A percentile compares a stretch with the other conserved stretches of the same genome.
Conservation (phyloP, 1,284 basidiomycete species). For the Gomphus sp. region DNA sequence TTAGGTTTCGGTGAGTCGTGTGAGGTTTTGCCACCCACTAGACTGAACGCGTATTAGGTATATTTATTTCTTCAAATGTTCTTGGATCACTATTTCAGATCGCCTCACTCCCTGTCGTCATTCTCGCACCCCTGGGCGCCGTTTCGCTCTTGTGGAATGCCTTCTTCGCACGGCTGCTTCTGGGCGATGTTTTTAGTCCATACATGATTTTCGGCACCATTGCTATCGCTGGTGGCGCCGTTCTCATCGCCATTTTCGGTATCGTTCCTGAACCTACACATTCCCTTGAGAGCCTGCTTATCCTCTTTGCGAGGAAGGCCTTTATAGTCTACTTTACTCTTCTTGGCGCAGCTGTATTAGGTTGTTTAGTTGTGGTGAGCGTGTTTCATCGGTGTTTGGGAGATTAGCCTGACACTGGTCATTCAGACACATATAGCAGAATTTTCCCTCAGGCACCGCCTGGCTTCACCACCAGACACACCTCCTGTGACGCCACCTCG, state of each 20-base stretch:
- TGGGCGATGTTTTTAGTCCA: constrained; percentile 80
- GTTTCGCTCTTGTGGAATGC: constrained; percentile 94
- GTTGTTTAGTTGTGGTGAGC: constrained; percentile 59
- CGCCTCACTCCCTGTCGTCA: constrained; percentile 86
- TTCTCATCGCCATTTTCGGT: constrained; percentile 87
- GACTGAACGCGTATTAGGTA: constrained; percentile 25
- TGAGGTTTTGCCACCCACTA: background rate
- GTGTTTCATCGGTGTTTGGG: background rate
- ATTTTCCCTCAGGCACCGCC: constrained; percentile 27
- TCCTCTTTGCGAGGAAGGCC: constrained; percentile 67
- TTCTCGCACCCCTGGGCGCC: constrained; percentile 88
- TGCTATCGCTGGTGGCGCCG: constrained; percentile 83
- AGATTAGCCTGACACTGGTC: background rate
- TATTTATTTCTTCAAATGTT: constrained; percentile 85
- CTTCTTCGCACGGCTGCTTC: constrained; percentile 78
- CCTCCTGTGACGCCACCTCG: constrained; percentile 24
- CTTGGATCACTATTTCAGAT: constrained; percentile 94
- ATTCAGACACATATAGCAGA: constrained; percentile 29
- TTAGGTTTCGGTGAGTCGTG: constrained; percentile 57
- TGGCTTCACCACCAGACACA: constrained; percentile 21
- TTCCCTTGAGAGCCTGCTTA: constrained; percentile 78
- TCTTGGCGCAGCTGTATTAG: constrained; percentile 54
- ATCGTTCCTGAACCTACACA: constrained; percentile 90
- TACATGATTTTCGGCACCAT: constrained; percentile 83
- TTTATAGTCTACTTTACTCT: constrained; percentile 80